Percentiles rank a stretch among this genome's conserved stretches.
Evolutionary conservation across 2,329 filamentous ascomycete genomes (phyloP).

Genomic region (Fonsecaea monophora): DNA sequence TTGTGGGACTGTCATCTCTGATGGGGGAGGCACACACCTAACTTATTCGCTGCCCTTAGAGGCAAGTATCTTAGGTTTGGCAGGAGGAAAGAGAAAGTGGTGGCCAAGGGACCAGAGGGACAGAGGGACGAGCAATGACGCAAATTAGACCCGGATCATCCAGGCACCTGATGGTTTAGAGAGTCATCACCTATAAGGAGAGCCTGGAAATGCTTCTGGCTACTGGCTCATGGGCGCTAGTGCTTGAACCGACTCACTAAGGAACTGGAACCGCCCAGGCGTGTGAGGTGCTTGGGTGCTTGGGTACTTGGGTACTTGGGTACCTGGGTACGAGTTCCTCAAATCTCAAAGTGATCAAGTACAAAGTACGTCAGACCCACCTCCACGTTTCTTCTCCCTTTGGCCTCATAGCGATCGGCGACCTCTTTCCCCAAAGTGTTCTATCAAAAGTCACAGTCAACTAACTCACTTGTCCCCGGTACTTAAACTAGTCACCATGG

Average conservation of each 20-base stretch:
- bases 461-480: neutral
- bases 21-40: too few relatives aligned
- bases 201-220: too few relatives aligned
- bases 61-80: neutral
- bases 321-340: too few relatives aligned
- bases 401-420: neutral
- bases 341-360: neutral
- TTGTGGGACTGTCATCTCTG: neutral
- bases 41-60: neutral
- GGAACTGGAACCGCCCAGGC: too few relatives aligned
- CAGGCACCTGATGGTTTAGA: neutral
- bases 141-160: neutral
- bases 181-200: too few relatives aligned
- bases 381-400: conserved; percentile 17
- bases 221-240: neutral
- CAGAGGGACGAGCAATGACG: neutral
- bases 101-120: too few relatives aligned
- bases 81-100: neutral
- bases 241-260: too few relatives aligned
- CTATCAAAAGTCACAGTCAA: neutral
- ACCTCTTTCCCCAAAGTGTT: too few relatives aligned
- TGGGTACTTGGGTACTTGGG: too few relatives aligned
- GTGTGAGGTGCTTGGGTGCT: too few relatives aligned
- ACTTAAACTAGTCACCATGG: too few relatives aligned
- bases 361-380: conserved; percentile 1